These are phyloP conservation scores for Emergomyces pasteurianus DNA, from an alignment of 2,329 filamentous ascomycete genomes.

Conservation along the genomic window DNA sequence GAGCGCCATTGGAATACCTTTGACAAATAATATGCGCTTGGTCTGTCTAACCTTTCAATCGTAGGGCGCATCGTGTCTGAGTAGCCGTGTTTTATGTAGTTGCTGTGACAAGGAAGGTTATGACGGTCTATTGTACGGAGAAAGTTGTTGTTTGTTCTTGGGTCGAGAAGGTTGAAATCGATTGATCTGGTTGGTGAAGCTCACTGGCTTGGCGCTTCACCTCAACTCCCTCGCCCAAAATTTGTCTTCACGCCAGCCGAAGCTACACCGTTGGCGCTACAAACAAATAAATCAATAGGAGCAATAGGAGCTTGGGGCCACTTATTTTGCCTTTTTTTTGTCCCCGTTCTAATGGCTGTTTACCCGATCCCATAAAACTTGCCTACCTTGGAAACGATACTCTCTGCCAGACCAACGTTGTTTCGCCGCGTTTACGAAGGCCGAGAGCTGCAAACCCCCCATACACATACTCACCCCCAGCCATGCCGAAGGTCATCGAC, in stretches of 20 bases:
- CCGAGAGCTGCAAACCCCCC: neutral
- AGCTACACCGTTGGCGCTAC: neutral
- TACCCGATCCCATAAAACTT: neutral
- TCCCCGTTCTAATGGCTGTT: neutral
- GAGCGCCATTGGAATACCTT: conserved; percentile 44
- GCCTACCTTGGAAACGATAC: neutral
- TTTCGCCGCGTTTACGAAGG: neutral
- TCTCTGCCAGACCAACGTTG: neutral
- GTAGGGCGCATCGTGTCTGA: conserved; percentile 39
- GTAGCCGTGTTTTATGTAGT: neutral
- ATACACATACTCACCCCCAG: conserved; percentile 9
- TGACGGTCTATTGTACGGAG: neutral
- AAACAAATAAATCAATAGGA: neutral
- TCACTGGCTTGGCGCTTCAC: neutral
- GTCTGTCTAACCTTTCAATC: conserved; percentile 83
- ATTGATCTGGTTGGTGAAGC: neutral
- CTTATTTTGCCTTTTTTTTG: neutral
- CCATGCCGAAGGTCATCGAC: conserved; percentile 75
- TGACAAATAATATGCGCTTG: conserved; percentile 82
- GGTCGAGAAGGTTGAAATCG: no score
- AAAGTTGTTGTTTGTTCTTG: no score
- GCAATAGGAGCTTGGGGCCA: neutral
- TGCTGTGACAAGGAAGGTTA: neutral
- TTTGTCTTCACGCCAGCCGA: neutral
- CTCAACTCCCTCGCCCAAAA: neutral